These are phyloP conservation scores for Malbranchea cinnamomea DNA, from an alignment of 2,329 filamentous ascomycete genomes.

Conservation along the genomic window DNA sequence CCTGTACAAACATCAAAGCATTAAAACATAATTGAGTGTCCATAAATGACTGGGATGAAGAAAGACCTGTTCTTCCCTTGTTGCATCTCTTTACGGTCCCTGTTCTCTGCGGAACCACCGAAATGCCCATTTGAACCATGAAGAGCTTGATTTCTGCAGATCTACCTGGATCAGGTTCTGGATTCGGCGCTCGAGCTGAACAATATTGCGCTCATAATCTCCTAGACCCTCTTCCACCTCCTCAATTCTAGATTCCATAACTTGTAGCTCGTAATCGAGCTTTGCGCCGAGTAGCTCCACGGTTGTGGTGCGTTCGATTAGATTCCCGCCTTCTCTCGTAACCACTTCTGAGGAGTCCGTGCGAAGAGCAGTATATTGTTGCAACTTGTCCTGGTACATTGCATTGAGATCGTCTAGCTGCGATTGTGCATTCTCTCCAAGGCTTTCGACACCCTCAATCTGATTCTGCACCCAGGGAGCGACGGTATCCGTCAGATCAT, in stretches of 20 bases:
- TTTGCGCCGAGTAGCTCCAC: constrained; percentile 70
- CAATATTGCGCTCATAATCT: constrained; percentile 66
- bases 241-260: constrained; percentile 62
- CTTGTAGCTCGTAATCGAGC: constrained; percentile 80
- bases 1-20: too few relatives aligned
- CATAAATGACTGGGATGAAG: too few relatives aligned
- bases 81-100: too few relatives aligned
- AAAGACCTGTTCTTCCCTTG: too few relatives aligned
- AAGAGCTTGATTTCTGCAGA: constrained; percentile 37
- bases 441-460: constrained; percentile 33
- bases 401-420: constrained; percentile 52
- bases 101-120: constrained; percentile 14
- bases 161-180: constrained; percentile 48
- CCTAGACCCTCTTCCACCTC: constrained; percentile 73
- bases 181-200: constrained; percentile 51
- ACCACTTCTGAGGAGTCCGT: constrained; percentile 55
- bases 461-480: constrained; percentile 30
- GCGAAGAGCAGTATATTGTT: constrained; percentile 53
- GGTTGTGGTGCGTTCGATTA: constrained; percentile 60
- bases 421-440: constrained; percentile 47
- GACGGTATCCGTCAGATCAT: constrained; percentile 21
- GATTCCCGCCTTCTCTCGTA: constrained; percentile 49
- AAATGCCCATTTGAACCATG: constrained; percentile 42
- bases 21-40: too few relatives aligned
- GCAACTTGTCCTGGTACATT: constrained; percentile 55